Base-by-base conservation (phyloP, 352 stramenopile species). In the Phytophthora tentaculata region DNA sequence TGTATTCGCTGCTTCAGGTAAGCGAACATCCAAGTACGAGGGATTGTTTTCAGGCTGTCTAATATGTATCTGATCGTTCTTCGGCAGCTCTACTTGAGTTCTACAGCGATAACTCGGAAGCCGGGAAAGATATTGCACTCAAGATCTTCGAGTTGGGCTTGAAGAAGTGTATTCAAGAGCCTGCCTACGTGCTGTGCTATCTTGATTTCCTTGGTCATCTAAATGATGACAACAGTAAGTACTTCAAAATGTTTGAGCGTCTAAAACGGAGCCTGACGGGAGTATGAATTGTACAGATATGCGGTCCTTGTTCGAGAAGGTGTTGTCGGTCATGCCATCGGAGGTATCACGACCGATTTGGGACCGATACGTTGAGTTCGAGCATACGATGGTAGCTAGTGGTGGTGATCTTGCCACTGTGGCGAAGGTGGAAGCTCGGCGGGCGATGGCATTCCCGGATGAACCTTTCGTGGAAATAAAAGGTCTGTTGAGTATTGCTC, bases 161-260 rank as follows among this genome's bases (percentile, higher is more conserved):
- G 56, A 95, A 95, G 63, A 95, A 95, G 61, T 95, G 80, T 62
- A 96, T 96, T 53, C 86, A 96, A 29, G 86, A 95, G 51, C 87
- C 84, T 14, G 84, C 88, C 0, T 96, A 92, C 48, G 84, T 95
- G 32, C 43, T 95, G 32, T 93, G 86, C 64, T 96, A 96, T 58
- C 64, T 96, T 16, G 87, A 95, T 57, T 95, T 96, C 52, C 79
- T 96, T 10, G 72, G 85, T 1, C 89, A 96, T 52, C 73, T 94
- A 39, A 95, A 96, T 62, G 89, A 96, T 63, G 89, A 96, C 73
- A 96, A 95, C 69, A 96, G 87, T 96, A 76, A 62, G 86, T 83
- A 29, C 13, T 23, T 52, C 8, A 16, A 6, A 19, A 0, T 51
- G 12, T 13, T 53, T 39, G n/a, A 2, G n/a, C 12, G 3, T 54